phyloP scores from a whole-genome alignment of 495 filamentous ascomycete species.

The Pyrenopolyporus hunteri region DNA sequence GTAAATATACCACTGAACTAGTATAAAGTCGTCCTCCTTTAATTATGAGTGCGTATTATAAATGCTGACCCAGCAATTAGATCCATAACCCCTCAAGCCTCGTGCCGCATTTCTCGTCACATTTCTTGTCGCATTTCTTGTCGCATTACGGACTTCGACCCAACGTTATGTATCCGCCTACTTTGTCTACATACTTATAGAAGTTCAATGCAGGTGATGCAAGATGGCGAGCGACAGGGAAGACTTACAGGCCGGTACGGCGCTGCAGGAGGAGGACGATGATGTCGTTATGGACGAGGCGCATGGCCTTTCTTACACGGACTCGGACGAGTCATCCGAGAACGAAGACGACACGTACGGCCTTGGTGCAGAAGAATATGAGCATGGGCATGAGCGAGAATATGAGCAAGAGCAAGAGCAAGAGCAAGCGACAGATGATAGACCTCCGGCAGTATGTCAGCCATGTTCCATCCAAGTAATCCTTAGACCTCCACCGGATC shows the following conservation, averaged over 20 bases:
- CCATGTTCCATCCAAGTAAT: conserved; percentile 24
- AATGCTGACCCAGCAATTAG: too few species aligned
- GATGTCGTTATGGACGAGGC: conserved; percentile 1
- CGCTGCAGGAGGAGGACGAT: neutral
- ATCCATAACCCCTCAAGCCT: too few species aligned
- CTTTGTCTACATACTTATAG: neutral
- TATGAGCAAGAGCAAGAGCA: neutral
- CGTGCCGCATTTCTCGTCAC: too few species aligned
- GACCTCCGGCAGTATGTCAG: neutral
- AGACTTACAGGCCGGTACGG: neutral
- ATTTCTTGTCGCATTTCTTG: too few species aligned
- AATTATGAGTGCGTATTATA: too few species aligned
- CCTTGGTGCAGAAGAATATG: neutral
- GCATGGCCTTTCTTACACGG: neutral
- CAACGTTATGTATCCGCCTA: neutral
- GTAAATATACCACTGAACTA: too few species aligned
- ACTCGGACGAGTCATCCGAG: neutral
- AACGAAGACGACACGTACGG: neutral
- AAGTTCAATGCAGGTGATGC: neutral
- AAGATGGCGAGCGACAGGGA: neutral
- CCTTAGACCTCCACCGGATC: conserved; percentile 30
- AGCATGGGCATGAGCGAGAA: neutral
- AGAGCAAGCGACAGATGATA: neutral
- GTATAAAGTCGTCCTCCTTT: too few species aligned
- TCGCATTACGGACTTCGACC: neutral